Base-by-base conservation (phyloP, 495 filamentous ascomycete genomes). In the Immersiella caudata region DNA sequence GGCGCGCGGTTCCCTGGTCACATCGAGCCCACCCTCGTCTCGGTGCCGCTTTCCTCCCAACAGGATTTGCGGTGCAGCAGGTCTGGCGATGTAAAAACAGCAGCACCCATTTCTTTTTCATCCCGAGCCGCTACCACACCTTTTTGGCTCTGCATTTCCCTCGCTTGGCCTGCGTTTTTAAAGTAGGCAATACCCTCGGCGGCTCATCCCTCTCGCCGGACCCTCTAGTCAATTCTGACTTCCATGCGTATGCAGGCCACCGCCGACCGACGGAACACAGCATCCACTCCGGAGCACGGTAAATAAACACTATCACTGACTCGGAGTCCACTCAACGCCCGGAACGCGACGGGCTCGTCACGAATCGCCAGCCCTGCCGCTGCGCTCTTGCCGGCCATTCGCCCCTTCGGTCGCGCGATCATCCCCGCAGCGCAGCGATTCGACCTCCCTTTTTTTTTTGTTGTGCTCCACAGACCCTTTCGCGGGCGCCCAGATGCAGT, bases 331-430 rank as follows among this genome's bases (percentile, higher is more conserved):
- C 35, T 46, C 35, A 21, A 21, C 7, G 20, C 22, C 50, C 65
- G 11, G n/a, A 46, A 61, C 57, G 35, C 33, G 49, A 65, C 36
- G 52, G 36, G 35, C 29, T 21, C 33, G 62, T 65, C 61, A 62
- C 67, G 63, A 69, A 66, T 58, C 67, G 50, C 8, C 67, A 40
- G 50, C 54, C 61, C 55, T 65, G 67, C 22, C 55, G 16, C 67
- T 60, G 24, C 6, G 16, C 22, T 55, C 65, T 64, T 21, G 59
- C 33, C 21, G 25, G 20, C 58, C 26, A 62, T 65, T 65, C 57
- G 62, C 67, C 56, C 40, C 27, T 29, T 24, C 56, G 55, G 46
- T 55, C 62, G 11, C 57, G 50, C 56, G 56, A 61, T 62, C 50
- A 21, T 40, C 40, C 57, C 46, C 18, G 18, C 8, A 51, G 22